Evolutionary conservation across 352 stramenopile genomes (phyloP), one percentile per base, ranked within the genome.

Genomic region (Phytophthora hibernalis): DNA sequence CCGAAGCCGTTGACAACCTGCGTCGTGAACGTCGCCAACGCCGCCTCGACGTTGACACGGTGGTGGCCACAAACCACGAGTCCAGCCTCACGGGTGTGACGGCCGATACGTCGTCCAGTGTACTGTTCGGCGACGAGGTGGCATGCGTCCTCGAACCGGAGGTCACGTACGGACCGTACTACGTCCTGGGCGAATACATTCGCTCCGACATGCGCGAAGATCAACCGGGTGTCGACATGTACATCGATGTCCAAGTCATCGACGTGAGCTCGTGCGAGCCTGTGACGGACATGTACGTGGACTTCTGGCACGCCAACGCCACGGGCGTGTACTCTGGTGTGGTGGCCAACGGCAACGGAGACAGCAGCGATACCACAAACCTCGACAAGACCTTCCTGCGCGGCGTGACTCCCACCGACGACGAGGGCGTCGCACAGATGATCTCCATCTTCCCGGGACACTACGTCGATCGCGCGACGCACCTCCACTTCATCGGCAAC

Each of bases 241-340:
- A 67, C 66, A 66, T 65, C 16, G 66, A 69, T 21, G 9, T 70
- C 13, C 66, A 74, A 21, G 48, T 74, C 22, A 66, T 74, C 42
- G 66, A 74, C 10, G 66, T 74, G 22, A 70, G 56, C 18, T 55
- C 66, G 13, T 74, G 66, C 12, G 26, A 70, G 30, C 66, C 66
- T 18, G 66, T 74, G 20, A 53, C 40, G 7, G 37, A 70, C 49
- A 63, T 70, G 53, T 74, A 70, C 49, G 52, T 74, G 13, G 65
- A 74, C 40, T 74, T 70, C 48, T 74, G 65, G 68, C 68, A 76
- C 52, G 65, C 61, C 10, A 76, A 76, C 26, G 55, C 62, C 20
- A 76, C 68, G 24, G 68, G 68, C 13, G 68, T 76, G 20, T 76
- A 76, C 52, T 76, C 61, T 16, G 52, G 68, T 21, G 55, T 76